A percentile compares a stretch with the other conserved stretches of the same genome.
Conservation (phyloP, 805 yeast genomes). For the Citeromyces matritensis region DNA sequence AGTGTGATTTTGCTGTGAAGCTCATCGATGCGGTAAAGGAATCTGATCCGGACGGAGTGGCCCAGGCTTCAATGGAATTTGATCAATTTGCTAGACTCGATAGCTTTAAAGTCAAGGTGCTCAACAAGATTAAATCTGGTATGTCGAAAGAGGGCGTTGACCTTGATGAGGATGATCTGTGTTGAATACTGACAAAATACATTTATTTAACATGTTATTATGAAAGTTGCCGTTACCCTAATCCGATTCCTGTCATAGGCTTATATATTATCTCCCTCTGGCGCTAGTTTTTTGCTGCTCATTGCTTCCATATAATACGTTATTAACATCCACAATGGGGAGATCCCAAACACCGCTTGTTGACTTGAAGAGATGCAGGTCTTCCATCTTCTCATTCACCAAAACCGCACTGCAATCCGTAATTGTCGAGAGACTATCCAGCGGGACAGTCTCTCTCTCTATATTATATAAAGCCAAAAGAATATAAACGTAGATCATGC, state of each 20-base stretch:
- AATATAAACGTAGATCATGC: conserved; percentile 59
- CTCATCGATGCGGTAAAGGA: conserved; percentile 61
- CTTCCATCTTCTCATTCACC: conserved; percentile 10
- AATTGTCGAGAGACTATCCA: conserved; percentile 47
- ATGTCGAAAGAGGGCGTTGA: conserved; percentile 13
- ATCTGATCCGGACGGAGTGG: conserved; percentile 66
- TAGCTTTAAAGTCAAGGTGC: conserved; percentile 75
- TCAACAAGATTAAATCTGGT: conserved; percentile 62
- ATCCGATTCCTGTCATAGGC: too few relatives aligned
- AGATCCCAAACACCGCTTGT: conserved; percentile 84
- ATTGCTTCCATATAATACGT: conserved; percentile 32
- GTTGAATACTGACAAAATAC: conserved; percentile 6
- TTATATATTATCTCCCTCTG: neutral
- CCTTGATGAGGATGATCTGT: conserved; percentile 17
- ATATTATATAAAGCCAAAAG: conserved; percentile 59
- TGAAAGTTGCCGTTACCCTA: too few relatives aligned
- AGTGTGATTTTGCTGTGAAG: conserved; percentile 50
- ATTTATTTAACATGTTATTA: too few relatives aligned
- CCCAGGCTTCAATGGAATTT: conserved; percentile 62
- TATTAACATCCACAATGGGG: conserved; percentile 57
- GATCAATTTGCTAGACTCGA: conserved; percentile 86
- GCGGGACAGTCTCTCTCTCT: conserved; percentile 52
- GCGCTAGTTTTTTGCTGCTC: neutral
- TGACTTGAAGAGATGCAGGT: conserved; percentile 32
- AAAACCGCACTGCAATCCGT: conserved; percentile 45